Evolutionary conservation across 495 filamentous ascomycete genomes (phyloP).

Genomic region (Neurospora tetraspora): DNA sequence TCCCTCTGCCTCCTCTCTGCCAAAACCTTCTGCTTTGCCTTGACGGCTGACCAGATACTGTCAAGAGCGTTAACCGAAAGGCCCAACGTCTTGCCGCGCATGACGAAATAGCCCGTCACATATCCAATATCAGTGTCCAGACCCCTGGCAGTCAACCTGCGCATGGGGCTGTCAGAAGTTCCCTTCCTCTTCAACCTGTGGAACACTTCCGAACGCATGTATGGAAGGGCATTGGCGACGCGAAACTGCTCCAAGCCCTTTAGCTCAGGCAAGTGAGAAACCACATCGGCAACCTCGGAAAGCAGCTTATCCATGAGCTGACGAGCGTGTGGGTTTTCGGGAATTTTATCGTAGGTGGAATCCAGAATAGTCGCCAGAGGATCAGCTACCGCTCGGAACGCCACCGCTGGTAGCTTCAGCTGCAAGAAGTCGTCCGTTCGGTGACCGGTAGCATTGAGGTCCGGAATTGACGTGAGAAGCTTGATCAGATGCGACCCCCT

Average conservation of each 20-base stretch:
- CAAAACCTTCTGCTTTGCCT: constrained; percentile 20
- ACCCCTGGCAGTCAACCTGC: constrained; percentile 45
- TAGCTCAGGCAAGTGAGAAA: constrained; percentile 47
- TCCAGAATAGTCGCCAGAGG: constrained; percentile 67
- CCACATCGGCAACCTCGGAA: constrained; percentile 29
- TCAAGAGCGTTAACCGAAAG: constrained; percentile 54
- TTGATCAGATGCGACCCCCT: constrained; percentile 20
- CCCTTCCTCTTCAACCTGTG: constrained; percentile 33
- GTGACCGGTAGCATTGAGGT: constrained; percentile 18
- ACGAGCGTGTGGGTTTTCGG: constrained; percentile 50
- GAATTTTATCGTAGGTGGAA: constrained; percentile 58
- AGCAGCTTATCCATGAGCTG: constrained; percentile 60
- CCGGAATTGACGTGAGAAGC: constrained; percentile 18
- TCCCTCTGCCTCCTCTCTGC: constrained; percentile 7
- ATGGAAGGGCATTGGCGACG: constrained; percentile 35
- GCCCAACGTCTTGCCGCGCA: constrained; percentile 55
- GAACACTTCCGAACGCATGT: constrained; percentile 21
- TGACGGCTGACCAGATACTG: constrained; percentile 21
- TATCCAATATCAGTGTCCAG: constrained; percentile 64
- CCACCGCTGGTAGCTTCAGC: constrained; percentile 61
- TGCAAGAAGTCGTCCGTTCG: constrained; percentile 18
- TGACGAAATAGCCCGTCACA: constrained; percentile 74
- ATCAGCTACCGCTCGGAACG: constrained; percentile 64
- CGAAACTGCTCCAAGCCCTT: constrained; percentile 47
- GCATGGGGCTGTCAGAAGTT: constrained; percentile 52